Evolutionary conservation across 805 yeast genomes (phyloP), one percentile per base, ranked within the genome.

Genomic region (Wickerhamomyces bovis): DNA sequence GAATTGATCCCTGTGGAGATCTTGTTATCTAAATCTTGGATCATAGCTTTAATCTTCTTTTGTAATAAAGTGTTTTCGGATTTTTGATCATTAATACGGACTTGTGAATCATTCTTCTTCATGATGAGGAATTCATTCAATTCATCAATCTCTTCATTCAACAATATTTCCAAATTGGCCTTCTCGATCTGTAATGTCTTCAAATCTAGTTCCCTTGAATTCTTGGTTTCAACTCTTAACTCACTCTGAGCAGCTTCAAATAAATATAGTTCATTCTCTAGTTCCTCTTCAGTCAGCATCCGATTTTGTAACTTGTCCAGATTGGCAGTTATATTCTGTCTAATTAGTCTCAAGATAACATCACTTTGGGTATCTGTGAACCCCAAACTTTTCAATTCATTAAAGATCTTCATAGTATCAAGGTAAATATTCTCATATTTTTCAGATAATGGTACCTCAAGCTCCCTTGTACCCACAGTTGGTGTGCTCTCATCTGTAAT

Each of bases 211-310:
- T 84, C 89, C 53, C 97, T 70, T 26, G 84, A 76, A 38, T 82
- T 75, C 38, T 83, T 80, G 21, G 89, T 78, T 56, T 89, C 96
- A 40, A 85, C 87, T 42, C 84, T 67, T 33, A 92, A 66, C 63
- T 92, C 98, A 45, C 90, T 83, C 51, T 88, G 88, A 0, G 97
- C 96, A 28, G 97, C 95, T 61, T 89, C 92, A 63, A 89, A 90
- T 13, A 94, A 67, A 60, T 92, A 94, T 20, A 80, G 76, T 57
- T 92, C 97, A 57, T 90, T 92, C 52, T 90, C 96, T 15, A 89
- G 67, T 54, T 89, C 96, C 51, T 80, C 79, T 23, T 66, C 66
- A 20, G 72, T 71, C 16, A 72, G 61, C 16, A 64, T 58, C 36
- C 62, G 58, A 3, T 63, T 65, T 23, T 64, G 56, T 21, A 69